Base-by-base conservation (phyloP, 768 basidiomycete species). In the Lentinula lateritia region DNA sequence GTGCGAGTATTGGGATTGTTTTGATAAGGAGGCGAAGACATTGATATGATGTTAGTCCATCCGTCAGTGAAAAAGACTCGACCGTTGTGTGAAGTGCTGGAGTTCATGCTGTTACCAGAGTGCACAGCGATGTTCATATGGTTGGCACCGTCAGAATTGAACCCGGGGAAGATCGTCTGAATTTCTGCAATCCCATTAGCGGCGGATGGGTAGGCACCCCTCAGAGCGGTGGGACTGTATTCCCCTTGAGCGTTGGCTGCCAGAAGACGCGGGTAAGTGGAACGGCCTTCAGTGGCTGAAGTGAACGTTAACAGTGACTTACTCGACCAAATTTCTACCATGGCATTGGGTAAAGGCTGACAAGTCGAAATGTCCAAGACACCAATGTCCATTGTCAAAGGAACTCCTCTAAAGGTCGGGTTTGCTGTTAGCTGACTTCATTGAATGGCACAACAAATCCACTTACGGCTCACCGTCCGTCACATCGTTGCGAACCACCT, bases 311-410 rank as follows among this genome's bases (percentile, higher is more conserved):
- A 9, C 54, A 32, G 23, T 20, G 28, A 63, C 71, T 59, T 50
- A 72, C 70, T 35, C 52, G 68, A 65, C 72, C 73, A 77, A 61
- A 77, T 65, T 52, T 79, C 77, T 28, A 79, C 75, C 72, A 77
- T 72, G 15, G 69, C 71, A 61, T 75, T 73, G 12, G 70, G 45
- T 50, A 77, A 65, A 1, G 77, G 75, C 61, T 76, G 56, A 70
- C 78, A 79, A 18, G 76, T 76, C n/a, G 71, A 66, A 2, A 74
- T 71, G 61, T 78, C 72, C 60, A 79, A 66, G 39, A 78, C 65
- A 42, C 73, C 74, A 38, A 79, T 69, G 62, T 79, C 76, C 45
- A 79, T 68, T 1, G 68, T 72, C 59, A 78, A 64, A 6, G 69
- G 61, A 38, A 79, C 66, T 5, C 78, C 78, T 18, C 73, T 77